phyloP scores from a whole-genome alignment of 139 green algal genomes.

The Chlorella vulgaris region DNA sequence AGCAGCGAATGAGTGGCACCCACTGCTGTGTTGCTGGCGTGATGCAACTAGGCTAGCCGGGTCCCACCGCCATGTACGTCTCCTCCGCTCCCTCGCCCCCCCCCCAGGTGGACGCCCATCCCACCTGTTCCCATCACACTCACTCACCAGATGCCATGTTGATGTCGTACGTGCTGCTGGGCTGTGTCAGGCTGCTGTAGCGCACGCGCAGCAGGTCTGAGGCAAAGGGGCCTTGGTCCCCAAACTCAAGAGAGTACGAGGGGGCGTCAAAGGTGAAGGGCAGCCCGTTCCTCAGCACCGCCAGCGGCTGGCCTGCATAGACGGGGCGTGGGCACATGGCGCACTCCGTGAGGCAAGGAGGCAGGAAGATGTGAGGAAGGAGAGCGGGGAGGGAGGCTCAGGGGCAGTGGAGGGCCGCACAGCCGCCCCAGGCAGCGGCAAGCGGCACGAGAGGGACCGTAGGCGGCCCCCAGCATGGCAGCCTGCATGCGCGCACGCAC shows the following conservation, averaged over 20 bases:
- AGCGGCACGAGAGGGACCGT: too few species aligned
- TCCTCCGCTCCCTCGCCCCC: too few species aligned
- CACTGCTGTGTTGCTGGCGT: too few species aligned
- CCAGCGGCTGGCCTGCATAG: not conserved
- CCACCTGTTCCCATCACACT: too few species aligned
- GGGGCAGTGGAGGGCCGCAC: too few species aligned
- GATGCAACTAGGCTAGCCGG: too few species aligned
- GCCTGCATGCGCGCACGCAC: conserved; percentile 22
- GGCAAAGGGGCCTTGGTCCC: conserved; percentile 70
- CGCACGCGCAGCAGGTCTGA: conserved; percentile 68
- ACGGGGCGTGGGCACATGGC: too few species aligned
- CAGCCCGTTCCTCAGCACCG: conserved; percentile 14
- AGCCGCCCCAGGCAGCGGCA: too few species aligned
- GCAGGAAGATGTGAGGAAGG: not conserved
- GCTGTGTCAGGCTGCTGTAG: conserved; percentile 85
- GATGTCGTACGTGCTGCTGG: conserved; percentile 70
- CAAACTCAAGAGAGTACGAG: conserved; percentile 56
- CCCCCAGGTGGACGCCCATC: too few species aligned
- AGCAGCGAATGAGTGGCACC: not conserved
- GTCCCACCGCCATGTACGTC: too few species aligned
- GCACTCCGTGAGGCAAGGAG: not conserved
- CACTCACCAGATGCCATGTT: conserved; percentile 64
- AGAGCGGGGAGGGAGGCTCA: too few species aligned
- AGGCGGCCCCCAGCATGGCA: too few species aligned
- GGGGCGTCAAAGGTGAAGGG: conserved; percentile 70